phyloP scores from a whole-genome alignment of 1,284 basidiomycete genomes.

The Dichomitus squalens region DNA sequence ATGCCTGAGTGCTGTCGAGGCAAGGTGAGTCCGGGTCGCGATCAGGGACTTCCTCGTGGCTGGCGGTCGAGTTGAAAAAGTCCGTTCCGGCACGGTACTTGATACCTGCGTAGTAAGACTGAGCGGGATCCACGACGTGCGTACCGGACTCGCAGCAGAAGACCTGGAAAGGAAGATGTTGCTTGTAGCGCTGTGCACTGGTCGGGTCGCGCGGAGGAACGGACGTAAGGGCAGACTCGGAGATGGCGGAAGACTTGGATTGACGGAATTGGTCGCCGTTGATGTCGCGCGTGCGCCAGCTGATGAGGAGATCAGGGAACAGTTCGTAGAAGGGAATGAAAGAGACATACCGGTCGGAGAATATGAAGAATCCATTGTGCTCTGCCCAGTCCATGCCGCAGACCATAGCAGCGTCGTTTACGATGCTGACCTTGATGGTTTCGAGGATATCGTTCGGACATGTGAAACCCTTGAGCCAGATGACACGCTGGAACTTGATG shows the following conservation, averaged over 20 bases:
- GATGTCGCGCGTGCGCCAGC: conserved; percentile 95
- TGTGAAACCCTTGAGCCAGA: conserved; percentile 97
- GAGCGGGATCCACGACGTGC: conserved; percentile 90
- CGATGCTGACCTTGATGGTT: conserved; percentile 85
- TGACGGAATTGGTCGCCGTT: conserved; percentile 95
- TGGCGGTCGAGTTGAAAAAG: conserved; percentile 71
- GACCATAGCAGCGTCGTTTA: conserved; percentile 93
- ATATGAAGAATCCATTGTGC: conserved; percentile 94
- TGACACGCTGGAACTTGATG: conserved; percentile 85
- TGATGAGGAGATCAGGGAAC: conserved; percentile 31
- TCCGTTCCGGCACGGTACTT: conserved; percentile 78
- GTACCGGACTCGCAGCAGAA: conserved; percentile 97
- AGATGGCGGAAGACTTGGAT: conserved; percentile 88
- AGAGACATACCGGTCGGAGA: conserved; percentile 80
- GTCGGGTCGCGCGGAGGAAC: conserved; percentile 86
- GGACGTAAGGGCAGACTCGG: conserved; percentile 56
- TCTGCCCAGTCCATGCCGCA: conserved; percentile 99
- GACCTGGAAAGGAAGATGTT: conserved; percentile 93
- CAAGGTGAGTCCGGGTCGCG: conserved; percentile 82
- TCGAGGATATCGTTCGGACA: conserved; percentile 96
- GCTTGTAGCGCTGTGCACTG: conserved; percentile 81
- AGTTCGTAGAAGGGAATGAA: background rate
- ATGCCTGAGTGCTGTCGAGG: conserved; percentile 91
- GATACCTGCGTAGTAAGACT: conserved; percentile 91
- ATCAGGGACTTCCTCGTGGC: conserved; percentile 54